These are phyloP conservation scores for Colletotrichum sp. DNA, from an alignment of 2,329 filamentous ascomycete species.

Conservation along the genomic window DNA sequence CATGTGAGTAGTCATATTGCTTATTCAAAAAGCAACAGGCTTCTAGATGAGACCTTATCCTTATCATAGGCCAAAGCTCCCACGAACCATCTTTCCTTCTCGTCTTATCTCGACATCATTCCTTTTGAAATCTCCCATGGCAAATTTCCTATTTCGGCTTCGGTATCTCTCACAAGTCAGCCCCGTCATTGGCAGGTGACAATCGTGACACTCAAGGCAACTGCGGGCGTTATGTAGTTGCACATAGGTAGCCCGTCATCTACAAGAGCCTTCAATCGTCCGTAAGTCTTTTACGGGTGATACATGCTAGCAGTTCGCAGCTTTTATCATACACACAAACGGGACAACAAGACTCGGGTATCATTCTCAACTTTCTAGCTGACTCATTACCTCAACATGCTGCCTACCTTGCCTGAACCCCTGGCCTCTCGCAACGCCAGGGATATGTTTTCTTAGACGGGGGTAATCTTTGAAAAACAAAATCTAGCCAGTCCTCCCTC, in stretches of 20 bases:
- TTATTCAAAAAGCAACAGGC: background rate
- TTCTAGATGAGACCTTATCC: background rate
- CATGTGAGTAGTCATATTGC: background rate
- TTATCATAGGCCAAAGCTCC: background rate
- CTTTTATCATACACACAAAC: background rate
- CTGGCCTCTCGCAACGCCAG: background rate
- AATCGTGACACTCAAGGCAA: background rate
- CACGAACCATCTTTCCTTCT: background rate
- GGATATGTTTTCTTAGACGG: background rate
- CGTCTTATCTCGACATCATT: background rate
- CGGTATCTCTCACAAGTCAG: background rate
- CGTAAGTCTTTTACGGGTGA: background rate
- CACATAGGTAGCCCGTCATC: rapidly evolving
- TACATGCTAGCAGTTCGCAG: background rate
- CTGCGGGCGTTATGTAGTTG: background rate
- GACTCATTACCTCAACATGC: conserved; percentile 19
- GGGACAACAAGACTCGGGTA: conserved; percentile 39
- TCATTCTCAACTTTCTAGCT: conserved; percentile 35
- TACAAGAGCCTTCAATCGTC: background rate
- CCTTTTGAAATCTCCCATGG: background rate
- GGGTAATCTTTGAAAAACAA: background rate
- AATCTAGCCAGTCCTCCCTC: background rate
- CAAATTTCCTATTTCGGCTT: background rate
- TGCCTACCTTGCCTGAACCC: conserved; percentile 2
- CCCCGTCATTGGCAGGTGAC: background rate